These are phyloP conservation scores for Talaromyces funiculosus DNA, from an alignment of 2,329 filamentous ascomycete genomes.

Conservation along the genomic window DNA sequence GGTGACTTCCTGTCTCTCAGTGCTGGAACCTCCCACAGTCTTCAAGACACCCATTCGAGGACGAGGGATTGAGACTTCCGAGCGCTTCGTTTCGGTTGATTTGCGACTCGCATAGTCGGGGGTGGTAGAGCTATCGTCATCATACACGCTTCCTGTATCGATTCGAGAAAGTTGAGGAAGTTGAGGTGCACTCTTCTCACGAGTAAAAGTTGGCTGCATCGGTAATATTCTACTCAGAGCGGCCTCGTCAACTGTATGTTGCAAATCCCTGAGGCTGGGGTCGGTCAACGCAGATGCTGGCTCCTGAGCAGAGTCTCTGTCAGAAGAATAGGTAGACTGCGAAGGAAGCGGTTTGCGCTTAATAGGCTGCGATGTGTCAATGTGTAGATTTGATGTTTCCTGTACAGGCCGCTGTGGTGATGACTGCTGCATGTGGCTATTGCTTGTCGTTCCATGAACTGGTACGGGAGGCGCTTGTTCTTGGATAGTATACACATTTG, in stretches of 20 bases:
- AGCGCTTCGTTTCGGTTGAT: constrained; percentile 44
- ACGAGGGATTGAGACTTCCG: constrained; percentile 42
- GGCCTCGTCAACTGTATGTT: constrained; percentile 42
- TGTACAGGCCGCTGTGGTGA: not conserved
- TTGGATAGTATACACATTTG: not conserved
- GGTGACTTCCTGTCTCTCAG: constrained; percentile 38
- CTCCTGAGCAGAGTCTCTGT: constrained; percentile 10
- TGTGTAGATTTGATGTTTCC: constrained; percentile 13
- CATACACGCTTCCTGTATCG: constrained; percentile 48
- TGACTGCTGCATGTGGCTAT: not conserved
- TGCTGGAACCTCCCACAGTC: constrained; percentile 59
- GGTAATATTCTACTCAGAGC: constrained; percentile 47
- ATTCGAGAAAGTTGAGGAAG: constrained; percentile 11
- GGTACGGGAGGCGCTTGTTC: constrained; percentile 10
- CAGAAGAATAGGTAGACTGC: constrained; percentile 23
- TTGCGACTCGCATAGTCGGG: constrained; percentile 71
- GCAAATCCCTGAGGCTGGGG: constrained; percentile 38
- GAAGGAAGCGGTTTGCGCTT: constrained; percentile 50
- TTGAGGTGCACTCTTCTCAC: constrained; percentile 14
- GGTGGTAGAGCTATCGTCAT: constrained; percentile 56
- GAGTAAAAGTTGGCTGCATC: constrained; percentile 22
- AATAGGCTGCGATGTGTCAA: constrained; percentile 43
- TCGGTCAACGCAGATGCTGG: constrained; percentile 24
- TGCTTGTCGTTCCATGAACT: constrained; percentile 2
- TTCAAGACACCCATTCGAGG: constrained; percentile 75